A percentile compares a stretch with the other conserved stretches of the same genome.
These are phyloP conservation scores for Dryas octopetala DNA, from an alignment of 306 rosid genomes.

Conservation along the genomic window DNA sequence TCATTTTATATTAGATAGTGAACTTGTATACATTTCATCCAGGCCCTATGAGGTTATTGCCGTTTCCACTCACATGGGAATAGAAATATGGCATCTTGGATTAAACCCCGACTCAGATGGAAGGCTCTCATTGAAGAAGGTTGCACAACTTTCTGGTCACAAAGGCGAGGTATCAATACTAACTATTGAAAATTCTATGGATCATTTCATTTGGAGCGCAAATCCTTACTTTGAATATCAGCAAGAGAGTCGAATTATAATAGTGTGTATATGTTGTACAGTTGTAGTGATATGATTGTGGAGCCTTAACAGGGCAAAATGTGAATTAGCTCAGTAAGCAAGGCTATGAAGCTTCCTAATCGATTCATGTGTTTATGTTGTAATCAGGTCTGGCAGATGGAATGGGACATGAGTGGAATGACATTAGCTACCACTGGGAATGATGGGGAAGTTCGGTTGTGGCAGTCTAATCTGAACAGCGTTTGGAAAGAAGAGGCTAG, in stretches of 20 bases:
- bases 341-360: background rate
- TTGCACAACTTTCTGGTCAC: constrained; percentile 69
- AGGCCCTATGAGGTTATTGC: constrained; percentile 84
- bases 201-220: background rate
- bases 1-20: background rate
- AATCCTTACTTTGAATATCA: no score
- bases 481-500: constrained; percentile 88
- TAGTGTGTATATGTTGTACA: background rate
- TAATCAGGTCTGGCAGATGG: constrained; percentile 88
- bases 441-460: constrained; percentile 74
- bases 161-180: constrained; percentile 59
- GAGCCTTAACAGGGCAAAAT: no score
- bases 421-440: constrained; percentile 82
- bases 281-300: background rate
- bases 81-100: constrained; percentile 87
- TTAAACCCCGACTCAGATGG: constrained; percentile 66
- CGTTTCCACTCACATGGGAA: constrained; percentile 69
- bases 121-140: constrained; percentile 71
- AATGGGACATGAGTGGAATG: constrained; percentile 99
- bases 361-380: constrained; percentile 11
- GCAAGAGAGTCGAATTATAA: background rate
- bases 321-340: background rate
- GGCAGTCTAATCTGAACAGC: constrained; percentile 89
- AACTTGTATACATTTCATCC: constrained; percentile 25
- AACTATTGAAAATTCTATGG: background rate